A percentile compares a stretch with the other conserved stretches of the same genome.
These are phyloP conservation scores for Tuctoria greenei DNA, from an alignment of 176 grass and related monocot genomes.

Conservation along the genomic window DNA sequence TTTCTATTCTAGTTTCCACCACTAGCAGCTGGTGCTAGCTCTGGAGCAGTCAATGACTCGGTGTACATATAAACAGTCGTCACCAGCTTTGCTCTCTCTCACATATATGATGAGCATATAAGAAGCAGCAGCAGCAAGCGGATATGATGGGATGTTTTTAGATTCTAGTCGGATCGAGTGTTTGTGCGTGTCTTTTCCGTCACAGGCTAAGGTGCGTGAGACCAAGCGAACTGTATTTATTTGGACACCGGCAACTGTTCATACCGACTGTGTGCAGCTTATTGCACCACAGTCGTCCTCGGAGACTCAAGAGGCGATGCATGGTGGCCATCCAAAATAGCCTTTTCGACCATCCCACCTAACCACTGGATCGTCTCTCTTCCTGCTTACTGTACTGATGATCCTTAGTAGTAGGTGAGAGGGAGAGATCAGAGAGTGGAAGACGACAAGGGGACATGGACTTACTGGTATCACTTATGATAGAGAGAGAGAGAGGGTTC, in stretches of 20 bases:
- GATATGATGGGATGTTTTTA: slow-evolving; percentile 44
- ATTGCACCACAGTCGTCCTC: slow-evolving; percentile 35
- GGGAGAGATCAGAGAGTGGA: neutral
- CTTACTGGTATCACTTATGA: slow-evolving; percentile 35
- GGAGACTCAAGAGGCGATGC: neutral
- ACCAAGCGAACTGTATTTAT: slow-evolving; percentile 51
- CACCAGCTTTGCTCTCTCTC: neutral
- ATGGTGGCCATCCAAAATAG: neutral
- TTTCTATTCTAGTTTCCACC: slow-evolving; percentile 36
- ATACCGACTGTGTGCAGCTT: slow-evolving; percentile 33
- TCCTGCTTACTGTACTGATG: neutral
- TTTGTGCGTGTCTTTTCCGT: slow-evolving; percentile 33
- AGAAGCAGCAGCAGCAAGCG: neutral
- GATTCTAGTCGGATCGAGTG: slow-evolving; percentile 12
- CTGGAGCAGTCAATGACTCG: neutral
- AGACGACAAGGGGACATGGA: slow-evolving; percentile 44
- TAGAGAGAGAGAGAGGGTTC: slow-evolving; percentile 19
- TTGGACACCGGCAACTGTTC: slow-evolving; percentile 38
- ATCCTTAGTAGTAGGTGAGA: neutral
- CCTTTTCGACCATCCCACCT: slow-evolving; percentile 14
- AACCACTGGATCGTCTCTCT: neutral
- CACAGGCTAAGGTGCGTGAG: neutral
- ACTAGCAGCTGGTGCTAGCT: neutral
- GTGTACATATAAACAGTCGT: slow-evolving; percentile 13
- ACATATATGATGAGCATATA: neutral